A percentile compares a stretch with the other conserved stretches of the same genome.
phyloP scores from a whole-genome alignment of 2,329 filamentous ascomycete genomes.

The Dactylellina leptospora region DNA sequence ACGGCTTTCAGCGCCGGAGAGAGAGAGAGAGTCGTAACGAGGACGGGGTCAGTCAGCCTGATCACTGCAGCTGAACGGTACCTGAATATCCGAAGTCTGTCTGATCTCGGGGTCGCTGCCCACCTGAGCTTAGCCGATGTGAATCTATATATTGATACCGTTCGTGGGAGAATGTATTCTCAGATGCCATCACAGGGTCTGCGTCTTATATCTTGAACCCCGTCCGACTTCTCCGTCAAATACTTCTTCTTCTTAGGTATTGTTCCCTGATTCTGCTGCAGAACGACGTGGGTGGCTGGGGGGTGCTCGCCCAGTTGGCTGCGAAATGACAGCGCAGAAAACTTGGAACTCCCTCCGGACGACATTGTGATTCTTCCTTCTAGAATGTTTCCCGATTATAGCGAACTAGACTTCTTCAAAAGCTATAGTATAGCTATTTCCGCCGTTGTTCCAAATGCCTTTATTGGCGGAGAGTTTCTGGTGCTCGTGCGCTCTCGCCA shows the following conservation, averaged over 20 bases:
- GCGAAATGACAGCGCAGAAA: slow-evolving; percentile 37
- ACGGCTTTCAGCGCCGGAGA: not conserved
- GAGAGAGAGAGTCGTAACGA: not conserved
- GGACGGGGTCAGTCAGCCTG: slow-evolving; percentile 7
- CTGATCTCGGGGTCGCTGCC: slow-evolving; percentile 27
- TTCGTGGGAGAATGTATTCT: not conserved
- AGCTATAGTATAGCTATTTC: no score
- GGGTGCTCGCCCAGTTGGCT: slow-evolving; percentile 8
- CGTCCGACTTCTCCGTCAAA: not conserved
- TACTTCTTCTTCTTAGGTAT: not conserved
- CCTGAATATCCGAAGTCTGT: no score
- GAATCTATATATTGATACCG: not conserved
- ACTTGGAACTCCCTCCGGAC: not conserved
- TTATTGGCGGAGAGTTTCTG: no score
- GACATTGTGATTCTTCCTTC: not conserved
- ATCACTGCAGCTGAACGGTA: slow-evolving; percentile 43
- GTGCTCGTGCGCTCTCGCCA: not conserved
- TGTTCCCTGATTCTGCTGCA: slow-evolving; percentile 41
- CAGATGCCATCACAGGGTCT: not conserved
- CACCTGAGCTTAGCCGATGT: slow-evolving; percentile 11
- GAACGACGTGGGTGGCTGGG: slow-evolving; percentile 45
- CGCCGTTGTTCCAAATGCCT: no score
- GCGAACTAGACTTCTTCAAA: not conserved
- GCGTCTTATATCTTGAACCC: not conserved
- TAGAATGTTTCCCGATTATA: slow-evolving; percentile 32